Percentiles rank a stretch among this genome's conserved stretches.
Conservation (phyloP, 768 basidiomycete genomes). For the Clitopilus passeckerianus region DNA sequence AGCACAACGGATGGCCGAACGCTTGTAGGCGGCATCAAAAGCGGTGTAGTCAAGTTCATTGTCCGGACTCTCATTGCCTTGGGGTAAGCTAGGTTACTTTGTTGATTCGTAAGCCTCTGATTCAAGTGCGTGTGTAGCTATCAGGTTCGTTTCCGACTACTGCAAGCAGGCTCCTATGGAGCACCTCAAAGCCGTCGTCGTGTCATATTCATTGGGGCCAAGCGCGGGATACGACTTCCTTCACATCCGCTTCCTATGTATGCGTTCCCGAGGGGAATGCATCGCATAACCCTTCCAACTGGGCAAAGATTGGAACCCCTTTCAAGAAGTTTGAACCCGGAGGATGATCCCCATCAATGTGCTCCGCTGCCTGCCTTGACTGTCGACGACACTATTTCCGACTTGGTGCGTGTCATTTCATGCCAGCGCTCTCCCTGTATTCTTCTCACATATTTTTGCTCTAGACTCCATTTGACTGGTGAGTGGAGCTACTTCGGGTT, state of each 20-base stretch:
- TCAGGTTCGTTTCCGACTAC: slow-evolving; percentile 58
- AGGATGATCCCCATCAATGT: slow-evolving; percentile 34
- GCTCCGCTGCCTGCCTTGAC: slow-evolving; percentile 60
- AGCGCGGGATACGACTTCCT: slow-evolving; percentile 50
- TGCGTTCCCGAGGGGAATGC: slow-evolving; percentile 29
- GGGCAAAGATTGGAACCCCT: slow-evolving; percentile 34
- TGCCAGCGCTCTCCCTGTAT: neutral
- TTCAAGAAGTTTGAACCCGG: slow-evolving; percentile 35
- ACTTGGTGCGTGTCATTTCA: slow-evolving; percentile 47
- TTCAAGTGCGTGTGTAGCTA: slow-evolving; percentile 34
- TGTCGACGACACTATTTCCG: slow-evolving; percentile 61
- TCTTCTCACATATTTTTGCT: slow-evolving; percentile 3
- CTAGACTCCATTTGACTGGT: slow-evolving; percentile 73
- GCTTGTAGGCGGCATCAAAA: slow-evolving; percentile 36
- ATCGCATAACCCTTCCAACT: slow-evolving; percentile 37
- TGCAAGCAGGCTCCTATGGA: slow-evolving; percentile 72
- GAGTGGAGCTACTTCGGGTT: slow-evolving; percentile 5
- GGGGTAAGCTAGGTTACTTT: slow-evolving; percentile 39
- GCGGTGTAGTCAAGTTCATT: slow-evolving; percentile 66
- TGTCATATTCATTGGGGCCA: slow-evolving; percentile 67
- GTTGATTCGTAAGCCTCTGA: neutral
- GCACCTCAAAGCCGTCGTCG: slow-evolving; percentile 63
- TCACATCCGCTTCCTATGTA: slow-evolving; percentile 64
- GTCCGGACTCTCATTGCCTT: slow-evolving; percentile 52
- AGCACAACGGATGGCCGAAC: slow-evolving; percentile 23